A percentile compares a stretch with the other conserved stretches of the same genome.
Conservation (phyloP, 331 rosid species). For the Spiraea crenata region DNA sequence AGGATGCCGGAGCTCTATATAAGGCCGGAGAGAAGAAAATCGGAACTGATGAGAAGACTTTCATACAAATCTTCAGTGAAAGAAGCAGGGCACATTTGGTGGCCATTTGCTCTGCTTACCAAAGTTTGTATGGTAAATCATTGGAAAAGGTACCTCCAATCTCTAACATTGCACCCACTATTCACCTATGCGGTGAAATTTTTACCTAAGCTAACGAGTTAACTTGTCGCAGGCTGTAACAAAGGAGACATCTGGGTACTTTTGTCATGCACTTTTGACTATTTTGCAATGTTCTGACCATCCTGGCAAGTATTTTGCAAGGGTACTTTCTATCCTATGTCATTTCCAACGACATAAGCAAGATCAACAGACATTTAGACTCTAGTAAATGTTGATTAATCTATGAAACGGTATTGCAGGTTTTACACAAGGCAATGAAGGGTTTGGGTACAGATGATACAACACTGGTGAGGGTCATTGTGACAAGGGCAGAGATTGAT, state of each 20-base stretch:
- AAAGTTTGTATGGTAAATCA: constrained; percentile 31
- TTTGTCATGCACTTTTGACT: constrained; percentile 50
- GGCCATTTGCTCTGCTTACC: constrained; percentile 49
- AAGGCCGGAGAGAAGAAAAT: constrained; percentile 59
- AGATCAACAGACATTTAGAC: not conserved
- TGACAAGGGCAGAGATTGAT: constrained; percentile 71
- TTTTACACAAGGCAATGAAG: constrained; percentile 63
- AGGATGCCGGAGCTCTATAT: constrained; percentile 45
- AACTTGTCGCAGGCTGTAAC: constrained; percentile 44
- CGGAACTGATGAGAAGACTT: constrained; percentile 59
- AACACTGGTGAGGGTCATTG: constrained; percentile 50
- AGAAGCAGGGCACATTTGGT: constrained; percentile 65
- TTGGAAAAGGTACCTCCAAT: constrained; percentile 47
- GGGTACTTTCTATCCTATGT: constrained; percentile 47
- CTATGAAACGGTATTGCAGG: constrained; percentile 26
- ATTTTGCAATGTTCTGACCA: constrained; percentile 54
- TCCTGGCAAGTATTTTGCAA: constrained; percentile 58
- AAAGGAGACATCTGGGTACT: constrained; percentile 58
- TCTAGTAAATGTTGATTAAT: not conserved
- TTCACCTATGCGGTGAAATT: not conserved
- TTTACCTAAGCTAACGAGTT: not conserved
- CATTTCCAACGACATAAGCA: too few relatives aligned
- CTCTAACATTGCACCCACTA: not conserved
- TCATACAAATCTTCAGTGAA: constrained; percentile 57
- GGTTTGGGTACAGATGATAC: constrained; percentile 75